Base-by-base conservation (phyloP, 345 rosid species). In the Citrus medica region DNA sequence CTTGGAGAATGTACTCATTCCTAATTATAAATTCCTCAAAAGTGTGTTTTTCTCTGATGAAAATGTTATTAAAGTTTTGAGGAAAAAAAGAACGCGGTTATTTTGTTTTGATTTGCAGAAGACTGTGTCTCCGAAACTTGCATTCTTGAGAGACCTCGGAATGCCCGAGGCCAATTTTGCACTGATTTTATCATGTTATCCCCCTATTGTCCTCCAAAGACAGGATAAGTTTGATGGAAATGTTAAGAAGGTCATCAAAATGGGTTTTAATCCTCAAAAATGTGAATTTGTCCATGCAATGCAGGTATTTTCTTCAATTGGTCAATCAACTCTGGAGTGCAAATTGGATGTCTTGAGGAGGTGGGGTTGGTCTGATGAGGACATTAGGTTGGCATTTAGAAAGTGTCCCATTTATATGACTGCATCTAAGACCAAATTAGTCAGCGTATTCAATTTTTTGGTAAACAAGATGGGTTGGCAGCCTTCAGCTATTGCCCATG, bases 251-350 rank as follows among this genome's bases (percentile, higher is more conserved):
- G 84, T 70, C 48, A 37, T 66, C 4, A 28, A 71, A 65, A 60
- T 79, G 38, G 86, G 89, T 37, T 88, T 86, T 32, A 62, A 85
- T 22, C 86, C 88, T 1, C 22, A 62, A 14, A 81, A 70, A 37
- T 48, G 37, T 21, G 51, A 28, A 28, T 86, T 86, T 77, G 60
- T 76, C 32, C 56, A 48, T 8, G 91, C 88, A 62, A 24, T 88
- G 38, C 19, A 38, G 0, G 64, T 61, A 21, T 37, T 83, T 24
- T 58, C 13, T 58, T 48, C 62, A n/a, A 68, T 76, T 13, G 69
- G 33, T 7, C 13, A 78, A 9, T 24, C 76, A 25, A 77, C 76
- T 14, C 67, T 76, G 33, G 80, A 84, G 17, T 55, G 25, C 5
- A 84, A 83, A 27, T 6, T 74, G 7, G 76, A 77, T 28, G 40